Base-by-base conservation (phyloP, 2,329 filamentous ascomycete genomes). In the Elsinoe australis region DNA sequence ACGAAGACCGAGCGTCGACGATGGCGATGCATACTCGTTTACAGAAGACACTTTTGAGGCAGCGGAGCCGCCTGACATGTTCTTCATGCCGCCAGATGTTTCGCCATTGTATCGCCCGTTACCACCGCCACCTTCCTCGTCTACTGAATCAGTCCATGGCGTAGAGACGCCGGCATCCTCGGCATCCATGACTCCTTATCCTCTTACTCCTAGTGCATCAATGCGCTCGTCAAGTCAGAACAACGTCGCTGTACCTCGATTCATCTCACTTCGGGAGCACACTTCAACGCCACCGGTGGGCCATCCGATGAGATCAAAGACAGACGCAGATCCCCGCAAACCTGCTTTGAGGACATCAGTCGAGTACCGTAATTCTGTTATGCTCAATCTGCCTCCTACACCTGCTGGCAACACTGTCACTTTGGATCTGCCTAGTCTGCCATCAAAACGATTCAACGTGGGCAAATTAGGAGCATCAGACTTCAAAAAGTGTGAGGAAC, bases 231-330 rank as follows among this genome's bases (percentile, higher is more conserved):
- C 45, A 5, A 47, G 45, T 12, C 47, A 54, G n/a, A 38, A 31
- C n/a, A 44, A 47, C 7, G 33, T 35, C 31, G 64, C 71, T 62
- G 76, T 82, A 35, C 78, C 78, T 55, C 76, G 87, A 58, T 92
- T 87, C 4, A 85, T 87, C 26, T 96, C 90, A 22, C 67, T 96
- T 50, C 82, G 85, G 35, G 87, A 80, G 54, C 86, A 94, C 62
- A 86, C 82, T 59, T 86, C 82, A 53, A 85, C 85, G 5, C 88
- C 89, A 26, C 78, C 82, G 51, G 76, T 90, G 22, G 77, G 85
- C 54, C 77, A 88, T 22, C 88, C 92, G n/a, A 83, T 86, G 31
- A 79, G 92, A 50, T 95, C 92, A 28, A 89, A 94, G 66, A 98
- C 92, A 6, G 92, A 98, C 68, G 89, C 89, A 31, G 85, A 94